Evolutionary conservation across 306 rosid species (phyloP).

Genomic region (Canavalia gladiata): DNA sequence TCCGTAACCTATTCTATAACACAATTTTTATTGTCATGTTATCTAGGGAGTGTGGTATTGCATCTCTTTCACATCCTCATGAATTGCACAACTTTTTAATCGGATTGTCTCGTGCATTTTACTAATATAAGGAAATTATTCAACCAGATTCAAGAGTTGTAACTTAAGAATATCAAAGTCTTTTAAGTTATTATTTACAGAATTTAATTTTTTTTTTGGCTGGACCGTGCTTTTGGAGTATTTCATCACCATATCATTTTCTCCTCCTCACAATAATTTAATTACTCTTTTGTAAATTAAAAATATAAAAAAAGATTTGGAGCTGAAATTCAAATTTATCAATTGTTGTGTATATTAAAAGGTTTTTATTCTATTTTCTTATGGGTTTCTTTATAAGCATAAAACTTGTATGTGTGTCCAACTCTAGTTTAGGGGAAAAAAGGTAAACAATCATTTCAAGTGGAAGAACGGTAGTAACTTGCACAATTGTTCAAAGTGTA

Average conservation of each 20-base stretch:
- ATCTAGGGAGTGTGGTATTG: conserved; percentile 46
- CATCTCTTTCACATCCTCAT: conserved; percentile 57
- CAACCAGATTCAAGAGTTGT: conserved; percentile 5
- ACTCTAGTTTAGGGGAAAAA: conserved; percentile 2
- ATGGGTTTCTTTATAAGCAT: conserved; percentile 6
- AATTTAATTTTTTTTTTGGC: background rate
- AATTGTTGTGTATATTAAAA: background rate
- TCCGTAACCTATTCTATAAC: conserved; percentile 48
- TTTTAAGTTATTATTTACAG: background rate
- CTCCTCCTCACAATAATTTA: background rate
- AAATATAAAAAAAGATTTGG: background rate
- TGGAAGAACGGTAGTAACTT: conserved; percentile 50
- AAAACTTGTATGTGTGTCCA: conserved; percentile 28
- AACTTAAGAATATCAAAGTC: background rate
- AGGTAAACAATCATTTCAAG: conserved; percentile 43
- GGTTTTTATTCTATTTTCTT: background rate
- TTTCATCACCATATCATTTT: background rate
- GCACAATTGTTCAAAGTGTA: conserved; percentile 37
- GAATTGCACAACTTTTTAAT: conserved; percentile 20
- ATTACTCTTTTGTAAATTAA: background rate
- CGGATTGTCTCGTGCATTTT: conserved; percentile 35
- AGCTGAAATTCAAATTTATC: background rate
- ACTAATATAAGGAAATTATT: conserved; percentile 41
- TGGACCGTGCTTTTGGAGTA: background rate
- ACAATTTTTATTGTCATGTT: conserved; percentile 14